Evolutionary conservation across 495 filamentous ascomycete species (phyloP), one percentile per base, ranked within the genome.

Genomic region (Thermochaetoides thermophila): DNA sequence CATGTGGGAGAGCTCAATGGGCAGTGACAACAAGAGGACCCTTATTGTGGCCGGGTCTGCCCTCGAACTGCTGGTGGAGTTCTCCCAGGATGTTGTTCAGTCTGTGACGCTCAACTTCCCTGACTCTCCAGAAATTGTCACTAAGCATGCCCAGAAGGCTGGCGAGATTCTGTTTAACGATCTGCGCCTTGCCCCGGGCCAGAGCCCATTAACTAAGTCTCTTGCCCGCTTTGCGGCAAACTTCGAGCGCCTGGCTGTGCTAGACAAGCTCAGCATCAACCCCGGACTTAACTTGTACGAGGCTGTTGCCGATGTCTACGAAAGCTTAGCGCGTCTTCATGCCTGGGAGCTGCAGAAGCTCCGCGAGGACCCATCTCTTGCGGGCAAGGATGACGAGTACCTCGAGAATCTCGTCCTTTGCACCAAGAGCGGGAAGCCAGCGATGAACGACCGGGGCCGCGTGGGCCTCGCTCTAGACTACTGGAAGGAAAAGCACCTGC

Each of bases 201-300:
- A 71, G 27, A 66, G 59, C 29, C 60, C 68, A 3, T 40, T 75
- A 8, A 71, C 70, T 31, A 78, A 73, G 38, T 69, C 60, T 18
- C 58, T 92, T 15, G 68, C 73, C 14, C 59, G 60, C 3, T 96
- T 96, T 50, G 74, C 79, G 13, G 68, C 63, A 26, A 95, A 94
- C 54, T 58, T 97, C 28, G 77, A 82, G 45, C 70, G 78, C 40
- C 60, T 96, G 26, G 78, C 81, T 2, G 67, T 61, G 6, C 62
- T 91, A 40, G 89, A 97, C 49, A 76, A 73, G 43, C 64, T 94
- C 39, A 87, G 86, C 52, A 56, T 64, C 14, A 60, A 59, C 5
- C 76, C 76, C 20, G 71, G 71, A 14, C 63, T 94, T 7, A 89
- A 86, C 43, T 84, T 89, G 53, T 84, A 85, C 49, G 82, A 89